These are phyloP conservation scores for Omphalea diandra DNA, from an alignment of 441 rosid species.

Conservation along the genomic window DNA sequence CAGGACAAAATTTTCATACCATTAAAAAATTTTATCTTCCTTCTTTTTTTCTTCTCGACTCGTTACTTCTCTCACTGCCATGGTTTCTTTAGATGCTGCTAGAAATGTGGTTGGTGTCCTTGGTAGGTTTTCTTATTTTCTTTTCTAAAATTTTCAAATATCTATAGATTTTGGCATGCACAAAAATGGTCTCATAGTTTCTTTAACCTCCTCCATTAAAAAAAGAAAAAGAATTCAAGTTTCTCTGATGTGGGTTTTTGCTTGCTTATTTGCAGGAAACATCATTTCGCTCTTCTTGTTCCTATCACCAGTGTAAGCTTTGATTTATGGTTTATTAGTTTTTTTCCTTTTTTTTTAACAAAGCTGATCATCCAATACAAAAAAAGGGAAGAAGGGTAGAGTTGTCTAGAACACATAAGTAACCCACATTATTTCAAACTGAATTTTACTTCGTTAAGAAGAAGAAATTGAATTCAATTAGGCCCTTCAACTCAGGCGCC, in stretches of 20 bases:
- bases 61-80: conserved; percentile 6
- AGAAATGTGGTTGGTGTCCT: conserved; percentile 52
- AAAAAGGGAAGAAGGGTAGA: too few species aligned
- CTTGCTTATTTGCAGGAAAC: conserved; percentile 57
- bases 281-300: conserved; percentile 66
- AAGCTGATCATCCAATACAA: too few species aligned
- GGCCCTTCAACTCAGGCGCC: too few species aligned
- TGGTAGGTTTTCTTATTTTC: conserved; percentile 30
- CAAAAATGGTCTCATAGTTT: neutral
- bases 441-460: neutral
- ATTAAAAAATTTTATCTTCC: neutral
- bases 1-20: neutral
- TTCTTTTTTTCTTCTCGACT: neutral
- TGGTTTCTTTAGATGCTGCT: conserved; percentile 42
- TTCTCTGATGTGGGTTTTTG: conserved; percentile 12
- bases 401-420: too few species aligned
- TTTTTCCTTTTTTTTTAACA: too few species aligned
- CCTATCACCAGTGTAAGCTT: conserved; percentile 79
- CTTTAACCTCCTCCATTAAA: neutral
- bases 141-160: neutral
- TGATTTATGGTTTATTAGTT: neutral
- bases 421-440: too few species aligned
- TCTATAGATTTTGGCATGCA: too few species aligned
- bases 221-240: too few species aligned
- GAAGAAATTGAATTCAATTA: too few species aligned